Evolutionary conservation across 176 grass and related monocot species (phyloP).

Genomic region (Triticum turgidum): DNA sequence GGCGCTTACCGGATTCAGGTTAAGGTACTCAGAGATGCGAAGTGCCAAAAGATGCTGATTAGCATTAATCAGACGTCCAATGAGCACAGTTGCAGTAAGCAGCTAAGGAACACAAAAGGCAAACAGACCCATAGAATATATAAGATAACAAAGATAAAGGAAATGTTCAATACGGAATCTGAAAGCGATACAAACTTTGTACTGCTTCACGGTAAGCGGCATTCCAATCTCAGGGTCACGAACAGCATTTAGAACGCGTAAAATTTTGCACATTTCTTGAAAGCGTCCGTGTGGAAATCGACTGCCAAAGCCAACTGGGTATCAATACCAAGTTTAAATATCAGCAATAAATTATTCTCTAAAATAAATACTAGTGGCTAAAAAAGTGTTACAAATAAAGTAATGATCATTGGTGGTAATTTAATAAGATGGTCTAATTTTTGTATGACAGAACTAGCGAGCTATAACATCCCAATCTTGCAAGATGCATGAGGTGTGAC

Average conservation of each 20-base stretch:
- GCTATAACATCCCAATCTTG: slow-evolving; percentile 10
- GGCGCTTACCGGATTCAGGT: slow-evolving; percentile 71
- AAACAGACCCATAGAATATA: slow-evolving; percentile 19
- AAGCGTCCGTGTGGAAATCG: slow-evolving; percentile 80
- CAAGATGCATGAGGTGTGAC: background rate
- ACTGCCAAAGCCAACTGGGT: slow-evolving; percentile 99
- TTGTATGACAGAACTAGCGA: slow-evolving; percentile 6
- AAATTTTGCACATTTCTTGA: slow-evolving; percentile 95
- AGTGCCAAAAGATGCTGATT: slow-evolving; percentile 92
- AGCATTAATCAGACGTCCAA: slow-evolving; percentile 82
- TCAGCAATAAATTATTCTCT: slow-evolving; percentile 67
- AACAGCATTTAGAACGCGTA: slow-evolving; percentile 90
- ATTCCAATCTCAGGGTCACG: slow-evolving; percentile 79
- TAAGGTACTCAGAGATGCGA: slow-evolving; percentile 93
- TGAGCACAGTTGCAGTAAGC: slow-evolving; percentile 81
- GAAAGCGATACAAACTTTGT: slow-evolving; percentile 57
- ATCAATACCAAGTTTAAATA: slow-evolving; percentile 81
- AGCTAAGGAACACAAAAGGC: slow-evolving; percentile 48
- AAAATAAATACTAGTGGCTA: slow-evolving; percentile 16
- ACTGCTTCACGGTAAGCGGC: slow-evolving; percentile 88
- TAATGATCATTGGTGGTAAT: background rate
- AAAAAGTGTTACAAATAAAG: background rate
- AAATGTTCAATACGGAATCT: slow-evolving; percentile 6
- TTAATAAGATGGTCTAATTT: background rate
- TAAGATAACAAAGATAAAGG: slow-evolving; percentile 21